Evolutionary conservation across 2,329 filamentous ascomycete species (phyloP), one percentile per base, ranked within the genome.

Genomic region (Cercospora beticola): DNA sequence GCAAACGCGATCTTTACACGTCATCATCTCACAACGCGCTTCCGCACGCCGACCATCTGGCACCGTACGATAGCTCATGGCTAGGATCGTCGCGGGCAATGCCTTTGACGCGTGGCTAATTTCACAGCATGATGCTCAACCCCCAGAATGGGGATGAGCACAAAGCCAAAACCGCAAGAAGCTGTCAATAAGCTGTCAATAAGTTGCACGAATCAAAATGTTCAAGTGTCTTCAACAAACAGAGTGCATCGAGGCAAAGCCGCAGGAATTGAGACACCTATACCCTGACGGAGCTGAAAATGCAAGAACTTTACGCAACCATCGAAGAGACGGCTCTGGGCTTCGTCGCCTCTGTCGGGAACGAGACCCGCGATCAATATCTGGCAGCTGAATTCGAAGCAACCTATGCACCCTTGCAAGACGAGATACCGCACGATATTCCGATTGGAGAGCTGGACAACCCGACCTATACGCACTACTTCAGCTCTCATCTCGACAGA

Each of bases 261-360:
- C n/a, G 3, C 30, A 58, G 23, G 3, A 18, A 31, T 33, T 10
- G 26, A n/a, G 36, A 30, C 1, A 21, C 1, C 8, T n/a, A 21
- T 7, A 5, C 28, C 9, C 30, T 33, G 8, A 36, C 28, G 6
- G 16, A 59, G n/a, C 26, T 33, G n/a, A 59, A 59, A 9, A 65
- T 65, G 62, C 62, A 65, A 59, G 54, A 65, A 23, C 52, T 59
- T 18, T 65, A 65, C 54, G 40, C 62, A 16, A 46, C 33, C 8
- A 65, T 65, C 23, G 62, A 65, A 65, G 33, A 58, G 54, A 65
- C 62, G 3, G 62, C 62, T 33, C 16, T 59, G 5, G 62, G 31
- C 7, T 65, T 65, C 62, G 36, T 65, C 6, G 52, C 62, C 5
- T 58, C 52, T n/a, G 23, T 65, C 16, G 62, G 62, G 3, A 21